Evolutionary conservation across 805 yeast species (phyloP), one percentile per base, ranked within the genome.

Genomic region (Sungouiozyma ichnusensis): DNA sequence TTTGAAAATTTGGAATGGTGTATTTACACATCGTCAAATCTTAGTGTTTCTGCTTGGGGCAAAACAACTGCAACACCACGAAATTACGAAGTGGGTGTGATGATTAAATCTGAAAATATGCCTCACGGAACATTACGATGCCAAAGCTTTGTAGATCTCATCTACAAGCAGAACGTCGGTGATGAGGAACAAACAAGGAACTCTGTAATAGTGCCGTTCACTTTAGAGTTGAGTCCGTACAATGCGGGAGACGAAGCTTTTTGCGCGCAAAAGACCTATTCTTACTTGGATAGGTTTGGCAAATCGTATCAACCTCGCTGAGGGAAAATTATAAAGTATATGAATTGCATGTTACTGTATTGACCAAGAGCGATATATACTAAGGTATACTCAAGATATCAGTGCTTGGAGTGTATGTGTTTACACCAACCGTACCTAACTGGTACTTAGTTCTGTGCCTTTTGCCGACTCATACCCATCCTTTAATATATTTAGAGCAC

Each of bases 21-120:
- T 16, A 57, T 82, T 4, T 66, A 82, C 54, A 82, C 92, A 0
- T 79, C 87, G 38, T 82, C 85, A 27, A 85, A 85, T 53, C 53
- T 84, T 34, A 79, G 88, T 27, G 74, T 74, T 42, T 81, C 76
- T 45, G 95, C 94, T 1, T 85, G 95, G 95, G 95, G 95, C 0
- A 62, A 55, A 4, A 63, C 65, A 14, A 50, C 55, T 33, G 24
- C 48, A 13, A 37, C 46, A 13, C 65, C 68, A n/a, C 51, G 57
- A 9, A 55, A 75, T 67, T 78, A 65, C 56, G 85, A 79, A 52
- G 68, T 70, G 1, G 84, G 84, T 1, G 68, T 79, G 0, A 51
- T 79, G 20, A 46, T 75, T 3, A 64, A 62, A 19, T 65, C 68
- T 1, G 27, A 40, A 5, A 36, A 34, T 2, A 35, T 38, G 2